These are phyloP conservation scores for Powellomyces hirtus DNA, from an alignment of 192 early-diverging fungal species.

Conservation along the genomic window DNA sequence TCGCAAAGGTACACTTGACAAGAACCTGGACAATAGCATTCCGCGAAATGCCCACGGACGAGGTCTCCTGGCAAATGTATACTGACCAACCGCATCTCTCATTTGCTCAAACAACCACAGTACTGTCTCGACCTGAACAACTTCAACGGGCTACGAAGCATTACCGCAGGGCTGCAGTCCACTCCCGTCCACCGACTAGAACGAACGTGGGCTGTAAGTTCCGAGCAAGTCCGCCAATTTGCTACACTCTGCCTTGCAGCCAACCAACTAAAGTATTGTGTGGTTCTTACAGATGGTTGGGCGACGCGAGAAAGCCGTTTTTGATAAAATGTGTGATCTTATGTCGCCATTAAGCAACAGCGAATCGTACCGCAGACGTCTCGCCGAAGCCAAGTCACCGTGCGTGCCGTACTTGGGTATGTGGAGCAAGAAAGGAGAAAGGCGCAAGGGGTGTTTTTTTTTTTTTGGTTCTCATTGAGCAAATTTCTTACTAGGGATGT, in stretches of 20 bases:
- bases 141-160: conserved; percentile 38
- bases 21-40: not conserved
- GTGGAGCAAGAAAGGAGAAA: too few relatives aligned
- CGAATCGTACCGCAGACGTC: conserved; percentile 35
- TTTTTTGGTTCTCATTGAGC: too few relatives aligned
- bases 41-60: not conserved
- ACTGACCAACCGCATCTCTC: not conserved
- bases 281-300: conserved; percentile 29
- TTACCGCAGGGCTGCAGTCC: conserved; percentile 42
- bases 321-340: conserved; percentile 37
- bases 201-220: conserved; percentile 43
- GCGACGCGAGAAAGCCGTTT: conserved; percentile 32
- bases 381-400: conserved; percentile 27
- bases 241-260: too few relatives aligned
- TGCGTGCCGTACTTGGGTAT: conserved; percentile 47
- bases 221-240: too few relatives aligned
- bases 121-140: conserved; percentile 37
- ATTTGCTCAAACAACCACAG: conserved; percentile 12
- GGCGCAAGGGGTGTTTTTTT: too few relatives aligned
- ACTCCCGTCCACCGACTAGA: conserved; percentile 40
- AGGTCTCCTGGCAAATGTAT: not conserved
- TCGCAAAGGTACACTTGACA: conserved; percentile 35
- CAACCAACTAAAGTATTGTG: conserved; percentile 1
- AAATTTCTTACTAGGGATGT: too few relatives aligned
- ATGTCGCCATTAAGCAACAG: conserved; percentile 38